Base-by-base conservation (phyloP, 176 grass and related monocot genomes). In the Poa pratensis region DNA sequence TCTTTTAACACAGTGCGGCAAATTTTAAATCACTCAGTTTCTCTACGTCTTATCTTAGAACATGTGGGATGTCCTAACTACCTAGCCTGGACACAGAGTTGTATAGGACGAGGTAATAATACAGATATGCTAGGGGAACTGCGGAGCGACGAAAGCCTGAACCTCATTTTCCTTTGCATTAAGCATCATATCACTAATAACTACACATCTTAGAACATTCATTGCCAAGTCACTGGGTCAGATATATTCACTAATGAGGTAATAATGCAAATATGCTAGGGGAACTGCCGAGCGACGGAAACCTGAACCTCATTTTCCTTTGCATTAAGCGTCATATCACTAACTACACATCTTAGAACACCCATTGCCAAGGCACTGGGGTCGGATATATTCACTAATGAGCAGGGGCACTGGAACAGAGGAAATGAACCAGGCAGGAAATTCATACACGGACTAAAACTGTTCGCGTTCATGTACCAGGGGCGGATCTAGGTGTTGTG, bases 151-250 rank as follows among this genome's bases (percentile, higher is more conserved):
- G 3, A 48, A 66, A 5, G 54, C 9, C 14, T 40, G 55, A 79
- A 39, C 11, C 32, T 27, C 55, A 79, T 79, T 62, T 78, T 14
- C 5, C 20, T 22, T 77, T 23, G 28, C 19, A n/a, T 26, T 76
- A 37, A 85, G 22, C 48, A 85, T 27, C 37, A 27, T 35, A 76
- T 76, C 8, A 53, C 16, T 30, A 30, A 30, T 34, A 75, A 52
- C 27, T 5, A 20, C 9, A 48, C 9, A 60, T 14, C 42, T 37
- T 52, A 37, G 6, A 63, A 53, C 9, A 26, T 84, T 7, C 14
- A 65, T 50, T 50, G 48, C 18, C 24, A 67, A 14, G 22, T 24
- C n/a, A 60, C n/a, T 10, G 28, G 30, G 13, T 19, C 18, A 16
- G 17, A 6, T 1, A 6, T 2, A 62, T 20, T 4, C 45, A 66